Conservation (phyloP, 208 protist genomes). For the Herpetomonas tarakana region DNA sequence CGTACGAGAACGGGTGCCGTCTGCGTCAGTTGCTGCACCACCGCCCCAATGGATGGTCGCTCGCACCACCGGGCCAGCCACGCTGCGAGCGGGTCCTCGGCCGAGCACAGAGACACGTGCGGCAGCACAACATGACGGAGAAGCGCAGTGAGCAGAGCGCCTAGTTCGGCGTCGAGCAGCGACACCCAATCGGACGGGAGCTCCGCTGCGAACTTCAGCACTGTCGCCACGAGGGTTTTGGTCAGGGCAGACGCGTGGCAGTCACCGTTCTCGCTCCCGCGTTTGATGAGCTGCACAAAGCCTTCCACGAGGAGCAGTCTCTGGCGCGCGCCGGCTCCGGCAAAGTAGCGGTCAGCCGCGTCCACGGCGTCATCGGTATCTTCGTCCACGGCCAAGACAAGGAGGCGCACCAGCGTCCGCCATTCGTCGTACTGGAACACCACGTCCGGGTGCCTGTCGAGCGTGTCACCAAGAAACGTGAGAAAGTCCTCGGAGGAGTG, state of each 20-base stretch:
- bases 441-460: slow-evolving; percentile 10
- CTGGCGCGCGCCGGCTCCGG: slow-evolving; percentile 1
- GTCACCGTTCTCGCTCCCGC: neutral
- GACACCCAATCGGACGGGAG: slow-evolving; percentile 33
- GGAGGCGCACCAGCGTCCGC: neutral
- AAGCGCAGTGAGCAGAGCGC: slow-evolving; percentile 28
- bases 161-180: slow-evolving; percentile 34
- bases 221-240: slow-evolving; percentile 13
- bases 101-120: slow-evolving; percentile 16
- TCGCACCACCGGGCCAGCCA: slow-evolving; percentile 40
- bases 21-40: slow-evolving; percentile 7
- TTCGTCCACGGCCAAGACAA: neutral
- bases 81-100: slow-evolving; percentile 30
- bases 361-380: neutral
- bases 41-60: slow-evolving; percentile 24
- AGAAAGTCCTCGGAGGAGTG: slow-evolving; percentile 1
- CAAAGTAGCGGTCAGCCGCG: slow-evolving; percentile 9
- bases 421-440: slow-evolving; percentile 7
- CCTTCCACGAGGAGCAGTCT: neutral
- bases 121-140: slow-evolving; percentile 27
- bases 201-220: slow-evolving; percentile 18
- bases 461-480: neutral
- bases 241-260: too few relatives aligned
- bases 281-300: neutral
- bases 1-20: too few relatives aligned